Conservation (phyloP, 2,329 filamentous ascomycete species). For the Chrysoporthe puriensis region DNA sequence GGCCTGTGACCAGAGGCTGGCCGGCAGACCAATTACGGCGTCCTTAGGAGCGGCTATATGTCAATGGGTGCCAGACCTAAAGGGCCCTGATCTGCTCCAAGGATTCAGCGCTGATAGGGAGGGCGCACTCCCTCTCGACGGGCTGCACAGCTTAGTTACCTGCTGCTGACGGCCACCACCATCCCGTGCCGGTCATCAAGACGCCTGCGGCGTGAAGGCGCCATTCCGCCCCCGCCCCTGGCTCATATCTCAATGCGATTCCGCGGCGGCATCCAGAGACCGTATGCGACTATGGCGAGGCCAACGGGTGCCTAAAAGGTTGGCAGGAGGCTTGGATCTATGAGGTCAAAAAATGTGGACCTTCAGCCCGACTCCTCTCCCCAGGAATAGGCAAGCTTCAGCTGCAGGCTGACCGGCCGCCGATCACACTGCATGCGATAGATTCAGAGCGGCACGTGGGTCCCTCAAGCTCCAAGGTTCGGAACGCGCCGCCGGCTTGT, state of each 20-base stretch:
- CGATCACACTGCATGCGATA: neutral
- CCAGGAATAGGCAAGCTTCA: neutral
- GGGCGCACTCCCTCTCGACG: neutral
- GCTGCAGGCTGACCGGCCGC: constrained; percentile 6
- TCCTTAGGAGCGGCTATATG: constrained; percentile 1
- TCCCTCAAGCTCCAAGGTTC: neutral
- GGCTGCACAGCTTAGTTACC: neutral
- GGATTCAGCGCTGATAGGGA: neutral
- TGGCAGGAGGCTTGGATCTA: neutral
- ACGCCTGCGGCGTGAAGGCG: neutral
- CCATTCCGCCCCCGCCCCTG: constrained; percentile 18
- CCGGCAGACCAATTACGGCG: neutral
- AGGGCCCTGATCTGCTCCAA: neutral
- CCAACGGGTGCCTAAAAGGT: constrained; percentile 17
- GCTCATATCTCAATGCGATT: constrained; percentile 11
- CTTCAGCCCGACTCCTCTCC: neutral
- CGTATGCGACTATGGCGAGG: constrained; percentile 18
- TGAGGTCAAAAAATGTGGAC: neutral
- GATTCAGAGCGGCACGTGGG: neutral
- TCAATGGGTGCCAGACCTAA: neutral
- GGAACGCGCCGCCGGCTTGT: constrained; percentile 2
- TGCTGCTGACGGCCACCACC: neutral
- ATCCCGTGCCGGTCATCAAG: neutral
- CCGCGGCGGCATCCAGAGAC: constrained; percentile 18
- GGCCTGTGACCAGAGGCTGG: constrained; percentile 1